phyloP scores from a whole-genome alignment of 1,139 yeast species.

The Tardiomyces digboiensis region DNA sequence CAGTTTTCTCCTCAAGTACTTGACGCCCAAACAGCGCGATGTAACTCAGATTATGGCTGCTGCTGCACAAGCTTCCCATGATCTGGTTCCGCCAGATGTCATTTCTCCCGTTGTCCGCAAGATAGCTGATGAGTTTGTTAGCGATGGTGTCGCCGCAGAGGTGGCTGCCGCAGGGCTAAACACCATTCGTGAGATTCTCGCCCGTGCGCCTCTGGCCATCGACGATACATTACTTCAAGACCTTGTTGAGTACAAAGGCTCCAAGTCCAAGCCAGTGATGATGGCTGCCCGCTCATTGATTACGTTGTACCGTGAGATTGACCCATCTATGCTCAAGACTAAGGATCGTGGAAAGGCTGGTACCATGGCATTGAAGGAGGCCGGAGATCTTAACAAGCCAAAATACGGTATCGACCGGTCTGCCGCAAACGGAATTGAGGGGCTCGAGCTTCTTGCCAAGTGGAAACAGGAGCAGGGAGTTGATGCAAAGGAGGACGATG shows the following conservation, averaged over 20 bases:
- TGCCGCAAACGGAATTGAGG: conserved; percentile 57
- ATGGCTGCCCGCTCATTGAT: conserved; percentile 93
- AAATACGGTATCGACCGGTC: conserved; percentile 47
- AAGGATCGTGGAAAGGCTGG: conserved; percentile 94
- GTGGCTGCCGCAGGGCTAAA: conserved; percentile 98
- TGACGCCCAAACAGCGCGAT: conserved; percentile 89
- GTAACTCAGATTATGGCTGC: conserved; percentile 98
- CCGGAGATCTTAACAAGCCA: conserved; percentile 34
- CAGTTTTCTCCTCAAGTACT: conserved; percentile 76
- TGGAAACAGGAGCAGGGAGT: conserved; percentile 68
- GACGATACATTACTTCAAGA: conserved; percentile 83
- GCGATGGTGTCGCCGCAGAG: conserved; percentile 97
- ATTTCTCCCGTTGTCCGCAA: conserved; percentile 73
- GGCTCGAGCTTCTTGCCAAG: conserved; percentile 78
- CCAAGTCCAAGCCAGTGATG: conserved; percentile 87
- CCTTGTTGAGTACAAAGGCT: conserved; percentile 80
- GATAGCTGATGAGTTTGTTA: conserved; percentile 94
- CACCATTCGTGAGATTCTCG: conserved; percentile 83
- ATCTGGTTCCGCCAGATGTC: conserved; percentile 92
- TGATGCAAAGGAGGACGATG: conserved; percentile 34
- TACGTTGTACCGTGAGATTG: conserved; percentile 80
- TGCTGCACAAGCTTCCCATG: conserved; percentile 93
- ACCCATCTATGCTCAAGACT: conserved; percentile 87
- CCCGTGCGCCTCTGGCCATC: conserved; percentile 92
- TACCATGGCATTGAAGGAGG: conserved; percentile 55